Conservation (phyloP, 805 yeast genomes). For the Yamadazyma phyllophila region DNA sequence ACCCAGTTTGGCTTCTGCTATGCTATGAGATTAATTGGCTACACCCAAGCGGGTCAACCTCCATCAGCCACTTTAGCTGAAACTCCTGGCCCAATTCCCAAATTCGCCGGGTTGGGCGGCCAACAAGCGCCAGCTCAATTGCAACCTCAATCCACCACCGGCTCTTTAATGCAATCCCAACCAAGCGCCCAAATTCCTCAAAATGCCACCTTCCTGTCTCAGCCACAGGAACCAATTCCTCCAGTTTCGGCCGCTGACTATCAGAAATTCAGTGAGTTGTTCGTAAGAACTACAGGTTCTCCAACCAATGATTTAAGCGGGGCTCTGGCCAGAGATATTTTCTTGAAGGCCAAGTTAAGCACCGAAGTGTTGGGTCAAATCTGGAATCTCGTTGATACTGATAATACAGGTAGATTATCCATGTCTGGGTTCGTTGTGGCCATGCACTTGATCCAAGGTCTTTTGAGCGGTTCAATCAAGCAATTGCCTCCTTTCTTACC, state of each 20-base stretch:
- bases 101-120: constrained; percentile 39
- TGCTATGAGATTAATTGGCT: constrained; percentile 87
- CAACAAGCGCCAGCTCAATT: constrained; percentile 19
- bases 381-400: constrained; percentile 84
- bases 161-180: constrained; percentile 42
- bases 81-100: constrained; percentile 62
- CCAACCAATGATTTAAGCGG: constrained; percentile 63
- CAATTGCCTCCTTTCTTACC: constrained; percentile 50
- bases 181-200: constrained; percentile 38
- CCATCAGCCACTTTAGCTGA: constrained; percentile 53
- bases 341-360: constrained; percentile 84
- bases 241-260: constrained; percentile 57
- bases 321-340: constrained; percentile 77
- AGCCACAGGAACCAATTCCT: constrained; percentile 42
- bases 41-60: constrained; percentile 71
- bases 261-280: constrained; percentile 65
- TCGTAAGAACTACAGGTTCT: constrained; percentile 62
- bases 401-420: constrained; percentile 67
- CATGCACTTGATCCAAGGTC: constrained; percentile 89
- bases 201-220: constrained; percentile 26
- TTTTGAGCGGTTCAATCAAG: constrained; percentile 61
- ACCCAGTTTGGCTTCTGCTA: constrained; percentile 76
- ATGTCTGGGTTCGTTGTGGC: constrained; percentile 83
- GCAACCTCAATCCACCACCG: constrained; percentile 36
- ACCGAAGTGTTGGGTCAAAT: constrained; percentile 75